Evolutionary conservation across 2,329 filamentous ascomycete genomes (phyloP), one percentile per base, ranked within the genome.

Genomic region (Diaporthe sp.): DNA sequence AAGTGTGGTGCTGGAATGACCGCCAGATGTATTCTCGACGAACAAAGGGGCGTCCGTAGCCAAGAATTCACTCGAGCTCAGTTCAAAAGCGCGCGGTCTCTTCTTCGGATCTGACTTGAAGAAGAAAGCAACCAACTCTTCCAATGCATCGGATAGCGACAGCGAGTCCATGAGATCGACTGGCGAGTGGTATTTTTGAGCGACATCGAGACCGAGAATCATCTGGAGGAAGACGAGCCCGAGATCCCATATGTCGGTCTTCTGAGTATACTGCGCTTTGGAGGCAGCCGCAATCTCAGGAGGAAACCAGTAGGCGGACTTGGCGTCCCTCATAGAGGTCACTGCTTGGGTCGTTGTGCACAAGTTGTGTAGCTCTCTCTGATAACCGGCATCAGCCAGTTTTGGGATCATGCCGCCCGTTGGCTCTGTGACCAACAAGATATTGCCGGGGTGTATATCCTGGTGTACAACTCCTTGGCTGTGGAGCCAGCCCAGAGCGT

Each of bases 231-330:
- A 94, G 7, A 98, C 90, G 42, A 98, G 91, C 6, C 97, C 97
- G 80, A 99, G 92, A 79, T 98, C 94, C 97, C 97, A 99, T 12
- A 98, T 91, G 82, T 98, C 97, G 0, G 95, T 95, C 83, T 98
- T 98, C 80, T 90, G 90, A 1, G 90, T 92, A 85, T 93, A 88
- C 83, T 93, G 87, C 42, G 89, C 89, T 39, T 90, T 92, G 76
- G 89, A 90, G 1, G 87, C 89, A 63, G 86, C 89, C 42, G 90
- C 90, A 70, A 95, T 89, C 84, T 98, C 95, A 1, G 95, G 94
- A 1, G 96, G 92, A 9, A 94, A 85, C 96, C 96, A 98, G 78
- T 95, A 95, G 1, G 93, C 92, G 22, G 95, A 95, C 79, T 93
- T 93, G 22, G 93, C 91, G 34, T 92, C 89, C 63, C 89, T 87